Evolutionary conservation across 495 filamentous ascomycete genomes (phyloP), one percentile per base, ranked within the genome.

Genomic region (Penicillium malachiteum): DNA sequence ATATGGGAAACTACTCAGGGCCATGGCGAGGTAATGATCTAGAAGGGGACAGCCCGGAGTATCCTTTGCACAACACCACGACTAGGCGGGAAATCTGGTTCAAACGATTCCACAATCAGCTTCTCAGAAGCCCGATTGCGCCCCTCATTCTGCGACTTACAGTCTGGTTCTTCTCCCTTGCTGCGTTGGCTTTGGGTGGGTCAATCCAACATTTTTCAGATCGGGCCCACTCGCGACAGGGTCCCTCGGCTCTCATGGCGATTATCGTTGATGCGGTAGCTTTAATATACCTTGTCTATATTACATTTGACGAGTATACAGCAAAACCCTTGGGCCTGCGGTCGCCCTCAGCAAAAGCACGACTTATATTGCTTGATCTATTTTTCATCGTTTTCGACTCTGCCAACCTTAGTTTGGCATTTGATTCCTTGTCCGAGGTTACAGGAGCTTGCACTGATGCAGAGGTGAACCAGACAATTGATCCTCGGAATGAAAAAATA

Each of bases 371-470:
- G 53, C 81, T 96, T 55, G 94, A 98, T 72, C 79, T 97, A 3
- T 82, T 96, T 67, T 98, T 98, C 68, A 95, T 98, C 59, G 90
- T 97, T 30, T 96, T 98, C 70, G 90, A 96, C 67, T 89, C 92
- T 1, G 90, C 92, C 41, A 97, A 96, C 71, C 73, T 96, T 38
- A 88, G 89, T 47, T 71, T 98, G 63, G 92, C 95, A 9, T 96
- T 97, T 67, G 87, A 88, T 66, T 85, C 89, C 9, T 71, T 96
- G 45, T 84, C 81, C 8, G 90, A 91, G 68, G 81, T 86, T 45
- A 80, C 81, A 39, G 87, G 84, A 62, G 79, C 79, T 16, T 91
- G 87, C 64, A 71, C 70, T 4, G 45, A 65, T 21, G 62, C 66
- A 17, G 73, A 77, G 52, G 59, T 72, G 42, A 74, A 78, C 47